phyloP scores from a whole-genome alignment of 148 eudicot species.

The Drosera capensis region DNA sequence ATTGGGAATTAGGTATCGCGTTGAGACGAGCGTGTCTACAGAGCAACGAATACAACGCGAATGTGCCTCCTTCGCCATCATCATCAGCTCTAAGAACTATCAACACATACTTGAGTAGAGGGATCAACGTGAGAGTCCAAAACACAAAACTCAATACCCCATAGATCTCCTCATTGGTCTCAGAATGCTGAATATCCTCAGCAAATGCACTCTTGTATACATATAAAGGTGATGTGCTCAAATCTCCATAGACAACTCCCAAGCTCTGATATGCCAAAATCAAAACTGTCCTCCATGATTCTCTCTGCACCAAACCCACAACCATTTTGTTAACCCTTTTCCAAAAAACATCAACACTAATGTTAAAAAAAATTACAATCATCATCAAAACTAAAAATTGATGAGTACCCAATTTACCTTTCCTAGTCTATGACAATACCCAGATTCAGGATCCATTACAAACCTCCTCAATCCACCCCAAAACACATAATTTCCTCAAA shows the following conservation, averaged over 20 bases:
- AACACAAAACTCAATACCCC: conserved; percentile 78
- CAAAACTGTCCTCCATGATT: conserved; percentile 58
- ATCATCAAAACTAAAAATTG: not conserved
- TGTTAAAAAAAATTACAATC: not conserved
- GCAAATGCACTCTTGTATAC: conserved; percentile 88
- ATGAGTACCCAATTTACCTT: conserved; percentile 44
- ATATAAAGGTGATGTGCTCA: conserved; percentile 82
- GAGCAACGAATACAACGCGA: conserved; percentile 85
- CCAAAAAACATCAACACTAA: not conserved
- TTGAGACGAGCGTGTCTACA: conserved; percentile 85
- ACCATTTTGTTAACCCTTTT: too few relatives aligned
- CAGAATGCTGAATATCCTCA: conserved; percentile 73
- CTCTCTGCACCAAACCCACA: conserved; percentile 25
- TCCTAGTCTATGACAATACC: conserved; percentile 38
- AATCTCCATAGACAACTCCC: conserved; percentile 92
- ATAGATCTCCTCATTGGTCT: conserved; percentile 69
- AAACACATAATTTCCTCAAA: conserved; percentile 17
- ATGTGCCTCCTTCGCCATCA: conserved; percentile 94
- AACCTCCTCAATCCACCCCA: conserved; percentile 19
- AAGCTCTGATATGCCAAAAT: conserved; percentile 79
- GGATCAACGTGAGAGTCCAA: conserved; percentile 75
- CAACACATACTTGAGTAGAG: conserved; percentile 73
- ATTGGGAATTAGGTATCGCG: conserved; percentile 69
- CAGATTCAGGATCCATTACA: conserved; percentile 83
- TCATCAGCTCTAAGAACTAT: conserved; percentile 93